phyloP scores from a whole-genome alignment of 441 rosid genomes.

The Syzygium syzygioides region DNA sequence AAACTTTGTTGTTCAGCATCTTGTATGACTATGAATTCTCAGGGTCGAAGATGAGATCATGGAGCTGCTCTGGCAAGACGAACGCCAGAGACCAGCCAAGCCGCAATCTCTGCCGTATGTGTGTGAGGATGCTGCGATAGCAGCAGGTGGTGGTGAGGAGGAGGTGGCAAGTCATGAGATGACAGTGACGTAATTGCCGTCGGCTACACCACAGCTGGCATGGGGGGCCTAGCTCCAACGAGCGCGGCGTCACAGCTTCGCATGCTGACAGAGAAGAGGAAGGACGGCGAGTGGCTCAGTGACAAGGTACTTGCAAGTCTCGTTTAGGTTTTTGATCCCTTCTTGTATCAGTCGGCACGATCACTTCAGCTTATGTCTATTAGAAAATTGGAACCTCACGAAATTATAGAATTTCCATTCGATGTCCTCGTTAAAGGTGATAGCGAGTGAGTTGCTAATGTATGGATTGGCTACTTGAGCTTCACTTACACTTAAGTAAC shows the following conservation, averaged over 20 bases:
- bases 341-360: not conserved
- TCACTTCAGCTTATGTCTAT: not conserved
- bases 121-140: not conserved
- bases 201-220: not conserved
- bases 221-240: not conserved
- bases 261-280: not conserved
- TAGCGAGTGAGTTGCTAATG: no score
- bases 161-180: not conserved
- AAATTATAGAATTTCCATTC: not conserved
- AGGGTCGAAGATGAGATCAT: not conserved
- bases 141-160: not conserved
- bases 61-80: conserved; percentile 4
- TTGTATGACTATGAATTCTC: not conserved
- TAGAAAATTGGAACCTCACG: not conserved
- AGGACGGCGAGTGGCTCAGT: not conserved
- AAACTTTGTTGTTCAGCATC: not conserved
- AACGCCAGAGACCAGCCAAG: not conserved
- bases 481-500: not conserved
- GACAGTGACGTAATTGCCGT: not conserved
- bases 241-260: not conserved
- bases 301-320: not conserved
- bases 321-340: not conserved
- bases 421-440: not conserved
- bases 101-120: not conserved
- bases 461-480: not conserved